Evolutionary conservation across 805 yeast genomes (phyloP).

Genomic region (Suhomyces emberorum): DNA sequence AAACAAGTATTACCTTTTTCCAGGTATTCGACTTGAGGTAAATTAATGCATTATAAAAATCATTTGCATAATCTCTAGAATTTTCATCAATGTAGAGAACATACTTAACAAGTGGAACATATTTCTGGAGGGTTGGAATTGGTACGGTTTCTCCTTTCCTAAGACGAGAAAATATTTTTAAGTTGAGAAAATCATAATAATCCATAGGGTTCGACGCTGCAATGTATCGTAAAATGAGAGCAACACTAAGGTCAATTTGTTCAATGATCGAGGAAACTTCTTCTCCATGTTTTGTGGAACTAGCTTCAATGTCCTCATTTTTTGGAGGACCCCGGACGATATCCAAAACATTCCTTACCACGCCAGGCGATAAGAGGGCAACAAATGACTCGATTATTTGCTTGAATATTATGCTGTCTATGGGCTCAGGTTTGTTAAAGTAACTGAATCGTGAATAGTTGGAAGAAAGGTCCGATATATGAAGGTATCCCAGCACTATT

Average conservation of each 20-base stretch:
- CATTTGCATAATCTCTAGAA: conserved; percentile 19
- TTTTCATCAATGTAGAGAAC: conserved; percentile 26
- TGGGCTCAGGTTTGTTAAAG: conserved; percentile 26
- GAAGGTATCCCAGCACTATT: conserved; percentile 9
- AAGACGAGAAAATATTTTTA: conserved; percentile 23
- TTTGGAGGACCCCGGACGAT: conserved; percentile 14
- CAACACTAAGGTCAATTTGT: conserved; percentile 34
- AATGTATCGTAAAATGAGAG: conserved; percentile 29
- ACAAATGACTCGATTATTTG: conserved; percentile 28
- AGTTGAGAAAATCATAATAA: conserved; percentile 25
- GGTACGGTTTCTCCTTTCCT: conserved; percentile 28
- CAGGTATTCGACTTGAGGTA: conserved; percentile 31
- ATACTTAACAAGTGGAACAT: conserved; percentile 33
- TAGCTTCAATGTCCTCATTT: background rate
- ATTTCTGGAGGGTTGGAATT: conserved; percentile 23
- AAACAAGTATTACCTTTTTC: conserved; percentile 34
- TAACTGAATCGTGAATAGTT: conserved; percentile 27
- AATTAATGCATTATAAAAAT: conserved; percentile 21
- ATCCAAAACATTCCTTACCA: conserved; percentile 26
- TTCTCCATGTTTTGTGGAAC: background rate
- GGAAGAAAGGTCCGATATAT: conserved; percentile 9
- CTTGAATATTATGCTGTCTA: conserved; percentile 16
- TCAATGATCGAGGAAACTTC: conserved; percentile 9
- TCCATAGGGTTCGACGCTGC: conserved; percentile 36
- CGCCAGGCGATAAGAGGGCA: conserved; percentile 27